These are phyloP conservation scores for Xylariaceae sp. DNA, from an alignment of 2,329 filamentous ascomycete genomes.

Conservation along the genomic window DNA sequence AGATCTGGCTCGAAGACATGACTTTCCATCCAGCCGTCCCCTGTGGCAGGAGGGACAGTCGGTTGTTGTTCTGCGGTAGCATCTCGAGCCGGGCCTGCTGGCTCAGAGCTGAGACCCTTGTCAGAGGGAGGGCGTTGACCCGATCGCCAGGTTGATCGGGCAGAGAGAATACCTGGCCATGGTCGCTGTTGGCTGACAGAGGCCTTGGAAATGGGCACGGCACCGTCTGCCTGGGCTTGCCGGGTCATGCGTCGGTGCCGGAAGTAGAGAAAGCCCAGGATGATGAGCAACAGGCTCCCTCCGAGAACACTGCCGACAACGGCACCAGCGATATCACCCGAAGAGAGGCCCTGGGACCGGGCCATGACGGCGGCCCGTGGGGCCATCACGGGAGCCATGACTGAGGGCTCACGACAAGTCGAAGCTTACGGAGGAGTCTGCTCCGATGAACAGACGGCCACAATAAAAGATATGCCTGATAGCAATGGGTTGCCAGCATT, in stretches of 20 bases:
- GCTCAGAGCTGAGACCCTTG: conserved; percentile 13
- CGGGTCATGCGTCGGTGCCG: conserved; percentile 19
- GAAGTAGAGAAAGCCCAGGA: conserved; percentile 27
- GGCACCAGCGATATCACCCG: conserved; percentile 24
- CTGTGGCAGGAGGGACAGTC: conserved; percentile 11
- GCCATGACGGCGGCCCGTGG: conserved; percentile 13
- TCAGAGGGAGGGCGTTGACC: conserved; percentile 8
- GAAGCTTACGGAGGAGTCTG: conserved; percentile 3
- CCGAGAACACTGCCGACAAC: conserved; percentile 25
- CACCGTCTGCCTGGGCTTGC: conserved; percentile 15
- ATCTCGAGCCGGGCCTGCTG: conserved; percentile 7
- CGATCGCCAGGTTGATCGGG: conserved; percentile 6
- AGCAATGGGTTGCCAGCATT: no score
- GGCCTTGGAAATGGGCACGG: conserved; percentile 12
- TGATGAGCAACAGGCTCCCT: conserved; percentile 19
- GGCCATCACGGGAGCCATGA: conserved; percentile 14
- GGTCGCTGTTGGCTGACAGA: conserved; percentile 7
- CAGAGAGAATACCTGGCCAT: conserved; percentile 10
- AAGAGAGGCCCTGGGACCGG: conserved; percentile 18
- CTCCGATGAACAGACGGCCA: no score
- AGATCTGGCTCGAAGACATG: conserved; percentile 6
- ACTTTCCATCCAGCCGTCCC: conserved; percentile 13
- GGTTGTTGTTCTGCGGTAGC: conserved; percentile 9
- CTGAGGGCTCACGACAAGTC: conserved; percentile 7
- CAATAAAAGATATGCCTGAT: no score